Base-by-base conservation (phyloP, 495 filamentous ascomycete species). In the Penicillium soppii region DNA sequence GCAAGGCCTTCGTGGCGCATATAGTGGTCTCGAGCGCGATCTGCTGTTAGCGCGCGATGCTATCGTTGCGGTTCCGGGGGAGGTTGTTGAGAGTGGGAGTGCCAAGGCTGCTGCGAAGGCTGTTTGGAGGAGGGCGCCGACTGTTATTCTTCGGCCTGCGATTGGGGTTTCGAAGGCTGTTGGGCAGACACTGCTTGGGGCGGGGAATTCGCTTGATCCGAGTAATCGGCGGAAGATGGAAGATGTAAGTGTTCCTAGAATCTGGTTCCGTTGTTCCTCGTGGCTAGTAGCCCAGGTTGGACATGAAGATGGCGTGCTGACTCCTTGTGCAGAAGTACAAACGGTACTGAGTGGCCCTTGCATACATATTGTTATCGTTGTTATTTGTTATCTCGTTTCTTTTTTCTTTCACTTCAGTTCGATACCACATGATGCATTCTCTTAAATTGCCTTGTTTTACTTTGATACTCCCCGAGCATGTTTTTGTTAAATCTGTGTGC, bases 111-210 rank as follows among this genome's bases (percentile, higher is more conserved):
- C 88, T 2, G 89, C 89, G 27, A 83, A 76, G 56, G 95, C 87
- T 1, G 86, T 99, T 39, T 79, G 84, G 53, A 87, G 79, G 68
- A 81, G 85, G 52, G 91, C 91, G 22, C 95, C 95, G 30, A 96
- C 91, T 0, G 87, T 97, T 8, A 88, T 97, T 29, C 79, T 99
- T 36, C 74, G 92, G 49, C 95, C 95, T 21, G 88, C 89, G 2
- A 90, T 97, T 61, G 95, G 94, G 1, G 88, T 90, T 7, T 89
- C 85, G 43, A 92, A 92, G 63, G 95, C 91, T 1, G 86, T 96
- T 17, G 88, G 91, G 6, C 87, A 94, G 70, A 89, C 92, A 16
- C 69, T 97, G 54, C 73, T 97, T 68, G 95, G 95, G 17, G 91
- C 91, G n/a, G 92, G 90, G 4, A 99, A 97, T 68, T 83, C 88